Evolutionary conservation across 768 basidiomycete species (phyloP), one percentile per base, ranked within the genome.

Genomic region (Serendipita vermifera): DNA sequence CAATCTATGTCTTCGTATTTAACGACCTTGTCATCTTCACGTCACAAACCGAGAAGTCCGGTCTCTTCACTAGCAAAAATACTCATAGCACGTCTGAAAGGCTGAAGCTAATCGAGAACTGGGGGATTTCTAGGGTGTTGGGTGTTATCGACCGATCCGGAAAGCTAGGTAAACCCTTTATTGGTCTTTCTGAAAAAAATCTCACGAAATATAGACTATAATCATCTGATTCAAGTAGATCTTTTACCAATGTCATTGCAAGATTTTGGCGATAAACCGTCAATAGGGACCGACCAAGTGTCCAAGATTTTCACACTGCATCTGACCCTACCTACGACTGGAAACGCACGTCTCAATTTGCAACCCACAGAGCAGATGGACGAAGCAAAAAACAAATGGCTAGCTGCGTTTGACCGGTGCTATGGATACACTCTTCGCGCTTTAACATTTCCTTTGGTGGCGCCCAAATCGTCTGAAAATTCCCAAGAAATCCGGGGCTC

Each of bases 11-110:
- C 14, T 72, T 79, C 56, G 75, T 85, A 13, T 87, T 89, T 67
- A 78, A 78, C 15, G 87, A 91, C 65, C 57, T 89, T 31, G 64
- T 86, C 46, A 61, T 89, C n/a, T 65, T 88, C 27, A 75, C 79
- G 15, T 68, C 68, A 22, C 68, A 71, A n/a, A 59, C 58, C 1
- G 59, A 57, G 58, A 62, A 57, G 15, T 57, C 65, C 35, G 54
- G 31, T n/a, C 57, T 38, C n/a, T 54, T 55, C 3, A 54, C 65
- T 15, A 15, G n/a, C 9, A 22, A 15, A 27, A 15, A 15, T 27
- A 27, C 46, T 9, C 46, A 51, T 9, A 11, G 9, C 7, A 15
- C 11, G 11, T 9, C 17, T 7, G 46, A 51, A 27, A 4, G 29
- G 9, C 26, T 51, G 75, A 64, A 64, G 65, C 63, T 75, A 59